Evolutionary conservation across 2,329 filamentous ascomycete genomes (phyloP).

Genomic region (Aspergillus fischeri): DNA sequence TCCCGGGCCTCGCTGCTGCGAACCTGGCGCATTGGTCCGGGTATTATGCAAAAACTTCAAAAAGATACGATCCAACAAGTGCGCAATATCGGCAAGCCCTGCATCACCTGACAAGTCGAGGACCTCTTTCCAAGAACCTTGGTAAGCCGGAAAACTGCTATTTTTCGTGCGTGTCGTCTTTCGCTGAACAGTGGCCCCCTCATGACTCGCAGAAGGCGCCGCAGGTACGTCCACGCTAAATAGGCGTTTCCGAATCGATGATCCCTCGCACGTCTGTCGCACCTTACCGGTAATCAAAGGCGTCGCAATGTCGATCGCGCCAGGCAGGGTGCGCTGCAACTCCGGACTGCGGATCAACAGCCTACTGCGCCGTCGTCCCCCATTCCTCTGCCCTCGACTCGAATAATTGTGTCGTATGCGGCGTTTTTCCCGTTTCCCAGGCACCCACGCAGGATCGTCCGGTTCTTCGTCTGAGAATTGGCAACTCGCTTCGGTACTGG

Average conservation of each 20-base stretch:
- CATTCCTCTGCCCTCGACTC: conserved; percentile 22
- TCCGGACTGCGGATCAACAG: conserved; percentile 36
- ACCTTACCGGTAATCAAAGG: conserved; percentile 37
- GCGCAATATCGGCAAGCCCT: conserved; percentile 32
- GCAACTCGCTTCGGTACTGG: conserved; percentile 8
- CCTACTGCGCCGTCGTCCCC: conserved; percentile 22
- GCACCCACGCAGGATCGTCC: conserved; percentile 39
- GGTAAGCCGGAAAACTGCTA: conserved; percentile 24
- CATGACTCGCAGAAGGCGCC: conserved; percentile 2
- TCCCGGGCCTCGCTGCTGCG: conserved; percentile 13
- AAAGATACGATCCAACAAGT: conserved; percentile 32
- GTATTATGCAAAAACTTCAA: conserved; percentile 37
- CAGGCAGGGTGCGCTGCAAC: conserved; percentile 31
- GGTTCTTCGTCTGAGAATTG: conserved; percentile 33
- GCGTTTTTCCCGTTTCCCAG: conserved; percentile 29
- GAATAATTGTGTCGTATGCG: conserved; percentile 38
- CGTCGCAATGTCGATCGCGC: conserved; percentile 40
- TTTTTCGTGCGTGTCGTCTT: conserved; percentile 23
- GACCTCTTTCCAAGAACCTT: conserved; percentile 32
- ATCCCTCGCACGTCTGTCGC: conserved; percentile 15
- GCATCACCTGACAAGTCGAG: conserved; percentile 29
- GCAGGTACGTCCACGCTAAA: conserved; percentile 8
- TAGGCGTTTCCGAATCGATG: conserved; percentile 19
- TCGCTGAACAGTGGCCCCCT: conserved; percentile 2
- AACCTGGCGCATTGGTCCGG: conserved; percentile 6